A percentile compares a stretch with the other conserved stretches of the same genome.
These are phyloP conservation scores for Cyberlindnera saturnus DNA, from an alignment of 805 yeast genomes.

Conservation along the genomic window DNA sequence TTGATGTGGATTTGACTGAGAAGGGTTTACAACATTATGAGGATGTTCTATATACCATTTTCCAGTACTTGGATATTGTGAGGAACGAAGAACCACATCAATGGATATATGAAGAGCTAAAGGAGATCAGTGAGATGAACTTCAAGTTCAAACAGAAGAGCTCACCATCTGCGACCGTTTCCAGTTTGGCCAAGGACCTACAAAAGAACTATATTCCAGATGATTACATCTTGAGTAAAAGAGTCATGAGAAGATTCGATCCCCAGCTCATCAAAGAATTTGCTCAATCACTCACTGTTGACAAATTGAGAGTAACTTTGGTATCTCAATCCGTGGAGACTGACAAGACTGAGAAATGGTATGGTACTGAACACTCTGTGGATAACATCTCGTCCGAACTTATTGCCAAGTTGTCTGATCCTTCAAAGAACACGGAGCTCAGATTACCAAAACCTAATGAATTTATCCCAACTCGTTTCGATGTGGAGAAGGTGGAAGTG, in stretches of 20 bases:
- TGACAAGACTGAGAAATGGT: constrained; percentile 69
- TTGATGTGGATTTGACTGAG: constrained; percentile 72
- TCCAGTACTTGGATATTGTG: constrained; percentile 70
- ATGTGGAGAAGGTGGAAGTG: constrained; percentile 40
- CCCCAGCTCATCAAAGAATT: constrained; percentile 46
- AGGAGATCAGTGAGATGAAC: constrained; percentile 57
- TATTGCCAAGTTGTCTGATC: constrained; percentile 26
- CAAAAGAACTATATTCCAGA: constrained; percentile 60
- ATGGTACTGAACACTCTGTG: constrained; percentile 73
- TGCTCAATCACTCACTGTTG: constrained; percentile 42
- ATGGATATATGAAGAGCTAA: constrained; percentile 77
- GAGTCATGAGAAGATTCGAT: constrained; percentile 54
- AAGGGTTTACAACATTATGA: constrained; percentile 62
- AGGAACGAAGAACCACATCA: constrained; percentile 53
- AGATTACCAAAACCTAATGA: constrained; percentile 69
- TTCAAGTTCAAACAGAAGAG: constrained; percentile 80
- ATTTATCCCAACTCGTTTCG: constrained; percentile 77
- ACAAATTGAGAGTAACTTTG: constrained; percentile 56
- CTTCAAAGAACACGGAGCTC: constrained; percentile 30
- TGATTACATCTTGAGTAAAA: constrained; percentile 50
- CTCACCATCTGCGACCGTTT: constrained; percentile 67
- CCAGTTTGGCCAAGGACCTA: constrained; percentile 54
- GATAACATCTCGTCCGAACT: constrained; percentile 38
- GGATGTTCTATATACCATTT: constrained; percentile 50
- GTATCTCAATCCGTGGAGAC: constrained; percentile 47